Percentiles rank a stretch among this genome's conserved stretches.
These are phyloP conservation scores for Dendrocalamus latiflorus DNA, from an alignment of 202 grass and related monocot genomes.

Conservation along the genomic window DNA sequence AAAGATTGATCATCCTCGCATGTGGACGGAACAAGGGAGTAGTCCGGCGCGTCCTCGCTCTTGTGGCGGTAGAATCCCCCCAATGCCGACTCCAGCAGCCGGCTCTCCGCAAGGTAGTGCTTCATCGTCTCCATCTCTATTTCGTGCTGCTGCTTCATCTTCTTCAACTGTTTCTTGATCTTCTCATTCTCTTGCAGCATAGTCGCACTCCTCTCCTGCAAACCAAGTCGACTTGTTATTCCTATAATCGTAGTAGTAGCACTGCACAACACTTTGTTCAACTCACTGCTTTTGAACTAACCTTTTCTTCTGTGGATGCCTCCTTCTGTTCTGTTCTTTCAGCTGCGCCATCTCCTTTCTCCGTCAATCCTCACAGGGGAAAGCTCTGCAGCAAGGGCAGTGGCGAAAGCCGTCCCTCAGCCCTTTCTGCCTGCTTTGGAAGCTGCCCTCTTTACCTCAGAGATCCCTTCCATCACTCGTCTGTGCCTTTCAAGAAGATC, in stretches of 20 bases:
- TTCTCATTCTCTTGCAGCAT: constrained; percentile 75
- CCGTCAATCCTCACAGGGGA: constrained; percentile 86
- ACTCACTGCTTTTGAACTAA: constrained; percentile 1
- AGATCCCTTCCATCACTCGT: constrained; percentile 77
- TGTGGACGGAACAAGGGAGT: too few species aligned
- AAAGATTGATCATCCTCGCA: too few species aligned
- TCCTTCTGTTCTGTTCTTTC: constrained; percentile 95
- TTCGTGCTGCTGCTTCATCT: constrained; percentile 78
- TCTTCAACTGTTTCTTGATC: constrained; percentile 79
- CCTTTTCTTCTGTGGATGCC: constrained; percentile 58
- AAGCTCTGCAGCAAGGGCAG: constrained; percentile 84
- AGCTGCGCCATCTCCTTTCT: constrained; percentile 69
- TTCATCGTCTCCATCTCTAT: constrained; percentile 93
- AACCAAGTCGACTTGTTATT: not conserved
- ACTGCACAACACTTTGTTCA: not conserved
- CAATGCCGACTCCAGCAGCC: too few species aligned
- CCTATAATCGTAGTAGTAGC: not conserved
- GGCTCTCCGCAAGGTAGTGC: constrained; percentile 85
- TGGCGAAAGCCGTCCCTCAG: constrained; percentile 72
- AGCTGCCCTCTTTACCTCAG: constrained; percentile 79
- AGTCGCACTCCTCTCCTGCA: constrained; percentile 51
- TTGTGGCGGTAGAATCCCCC: too few species aligned
- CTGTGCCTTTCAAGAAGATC: constrained; percentile 76
- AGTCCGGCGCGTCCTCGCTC: too few species aligned
- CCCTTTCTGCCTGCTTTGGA: constrained; percentile 79